phyloP scores from a whole-genome alignment of 1,284 basidiomycete species.

The Leccinum solheimii region DNA sequence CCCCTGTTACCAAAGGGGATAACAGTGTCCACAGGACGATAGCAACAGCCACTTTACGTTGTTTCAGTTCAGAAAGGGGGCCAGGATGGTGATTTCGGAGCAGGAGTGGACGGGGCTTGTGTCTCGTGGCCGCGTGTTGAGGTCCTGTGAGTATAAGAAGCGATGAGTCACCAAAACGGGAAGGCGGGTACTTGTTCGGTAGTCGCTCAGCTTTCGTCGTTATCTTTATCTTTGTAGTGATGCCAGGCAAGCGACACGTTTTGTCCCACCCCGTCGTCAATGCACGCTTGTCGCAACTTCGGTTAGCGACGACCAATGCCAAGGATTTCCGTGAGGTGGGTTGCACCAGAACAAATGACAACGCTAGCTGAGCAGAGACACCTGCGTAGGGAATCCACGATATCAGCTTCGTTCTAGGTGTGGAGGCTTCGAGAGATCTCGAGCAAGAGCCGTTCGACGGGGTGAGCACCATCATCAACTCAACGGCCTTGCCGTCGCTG shows the following conservation, averaged over 20 bases:
- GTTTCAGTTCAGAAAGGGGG: slow-evolving; percentile 79
- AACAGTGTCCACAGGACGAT: slow-evolving; percentile 55
- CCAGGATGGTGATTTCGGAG: slow-evolving; percentile 48
- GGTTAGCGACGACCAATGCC: slow-evolving; percentile 59
- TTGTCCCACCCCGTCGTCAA: slow-evolving; percentile 74
- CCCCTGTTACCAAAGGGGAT: not conserved
- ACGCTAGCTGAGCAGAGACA: slow-evolving; percentile 4
- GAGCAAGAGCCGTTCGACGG: slow-evolving; percentile 62
- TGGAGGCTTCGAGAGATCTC: slow-evolving; percentile 71
- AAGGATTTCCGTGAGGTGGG: slow-evolving; percentile 80
- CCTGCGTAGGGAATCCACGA: slow-evolving; percentile 59
- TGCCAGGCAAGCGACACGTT: slow-evolving; percentile 46
- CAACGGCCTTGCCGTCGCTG: not conserved
- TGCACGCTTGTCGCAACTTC: slow-evolving; percentile 69
- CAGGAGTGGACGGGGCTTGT: slow-evolving; percentile 67
- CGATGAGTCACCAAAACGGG: slow-evolving; percentile 47
- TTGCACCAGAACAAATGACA: not conserved
- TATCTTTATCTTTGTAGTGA: slow-evolving; percentile 8
- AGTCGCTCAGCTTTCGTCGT: not conserved
- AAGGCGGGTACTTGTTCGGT: not conserved
- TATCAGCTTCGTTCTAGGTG: slow-evolving; percentile 70
- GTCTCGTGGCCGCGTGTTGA: slow-evolving; percentile 65
- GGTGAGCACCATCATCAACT: slow-evolving; percentile 41
- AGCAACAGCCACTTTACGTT: slow-evolving; percentile 87
- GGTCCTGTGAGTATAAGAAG: slow-evolving; percentile 97